Percentiles rank a stretch among this genome's conserved stretches.
These are phyloP conservation scores for Phytophthora sp. DNA, from an alignment of 352 stramenopile species.

Conservation along the genomic window DNA sequence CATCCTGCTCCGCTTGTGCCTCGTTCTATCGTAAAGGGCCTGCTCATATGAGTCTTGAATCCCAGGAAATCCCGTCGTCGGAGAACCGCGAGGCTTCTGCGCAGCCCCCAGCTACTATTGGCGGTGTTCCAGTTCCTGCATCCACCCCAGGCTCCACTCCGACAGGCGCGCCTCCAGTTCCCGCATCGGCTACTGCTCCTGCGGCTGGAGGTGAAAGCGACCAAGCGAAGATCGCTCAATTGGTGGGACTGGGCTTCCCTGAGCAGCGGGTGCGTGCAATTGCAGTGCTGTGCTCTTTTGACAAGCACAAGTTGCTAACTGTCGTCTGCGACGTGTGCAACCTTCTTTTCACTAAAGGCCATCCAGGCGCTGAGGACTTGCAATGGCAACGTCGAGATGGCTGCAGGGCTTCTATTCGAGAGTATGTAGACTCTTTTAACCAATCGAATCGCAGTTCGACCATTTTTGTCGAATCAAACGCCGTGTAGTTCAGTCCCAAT, in stretches of 20 bases:
- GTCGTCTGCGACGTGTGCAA: slow-evolving; percentile 26
- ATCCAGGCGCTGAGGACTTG: slow-evolving; percentile 68
- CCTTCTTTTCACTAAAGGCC: slow-evolving; percentile 45
- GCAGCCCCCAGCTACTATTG: slow-evolving; percentile 27
- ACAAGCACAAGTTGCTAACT: slow-evolving; percentile 1
- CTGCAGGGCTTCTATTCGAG: slow-evolving; percentile 84
- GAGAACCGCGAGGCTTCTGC: slow-evolving; percentile 47
- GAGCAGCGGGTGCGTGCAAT: slow-evolving; percentile 49
- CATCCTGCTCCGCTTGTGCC: neutral
- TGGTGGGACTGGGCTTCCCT: slow-evolving; percentile 75
- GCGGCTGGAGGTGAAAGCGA: slow-evolving; percentile 23
- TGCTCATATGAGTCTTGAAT: slow-evolving; percentile 1
- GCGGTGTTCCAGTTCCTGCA: slow-evolving; percentile 30
- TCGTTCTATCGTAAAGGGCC: neutral
- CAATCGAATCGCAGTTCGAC: slow-evolving; percentile 16
- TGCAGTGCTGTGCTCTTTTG: neutral
- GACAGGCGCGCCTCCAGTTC: slow-evolving; percentile 8
- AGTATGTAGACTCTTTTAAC: slow-evolving; percentile 42
- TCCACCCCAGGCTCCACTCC: slow-evolving; percentile 28
- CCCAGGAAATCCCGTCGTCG: slow-evolving; percentile 73
- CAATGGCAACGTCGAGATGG: slow-evolving; percentile 83
- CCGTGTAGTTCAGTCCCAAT: slow-evolving; percentile 3
- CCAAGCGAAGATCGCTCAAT: slow-evolving; percentile 65
- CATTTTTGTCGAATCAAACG: slow-evolving; percentile 28
- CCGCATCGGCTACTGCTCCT: slow-evolving; percentile 22